Evolutionary conservation across 805 yeast species (phyloP), one percentile per base, ranked within the genome.

Genomic region (Kluyveromyces lactis): DNA sequence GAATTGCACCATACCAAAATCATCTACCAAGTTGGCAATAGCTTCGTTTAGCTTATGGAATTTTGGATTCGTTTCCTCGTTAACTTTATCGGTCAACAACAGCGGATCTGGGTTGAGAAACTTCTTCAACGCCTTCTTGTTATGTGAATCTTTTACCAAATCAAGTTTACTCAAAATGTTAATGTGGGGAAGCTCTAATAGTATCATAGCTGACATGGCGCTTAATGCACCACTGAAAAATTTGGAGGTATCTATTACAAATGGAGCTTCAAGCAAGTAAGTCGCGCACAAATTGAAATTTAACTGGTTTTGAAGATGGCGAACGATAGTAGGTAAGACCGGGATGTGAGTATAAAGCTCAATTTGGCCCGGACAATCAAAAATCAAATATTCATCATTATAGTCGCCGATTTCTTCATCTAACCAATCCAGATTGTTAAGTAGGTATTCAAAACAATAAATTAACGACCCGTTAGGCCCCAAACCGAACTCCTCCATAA

Each of bases 141-240:
- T 78, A 31, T 77, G 79, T 26, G 82, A 83, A 52, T 84, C 86
- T 52, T 84, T 84, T 34, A 92, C 75, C 55, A 90, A 70, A 57
- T 92, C 99, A 38, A 85, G 64, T 56, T 92, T 92, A 41, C 95
- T 82, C 34, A 92, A 67, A 15, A 92, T 77, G 56, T 92, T 92
- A 42, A 92, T 79, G 58, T 92, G 99, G 12, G 99, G 99, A 31
- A 90, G 71, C 60, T 92, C 99, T 38, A 92, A 69, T 43, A 92
- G 68, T 21, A 92, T 86, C 99, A 92, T 92, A 1, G 98, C 95
- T 17, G 95, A 81, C 99, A 92, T 92, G 16, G 99, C 99, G 57
- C 89, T 78, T 43, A 92, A 68, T 0, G 95, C 94, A 2, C 98
- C 99, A 40, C 95, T 81, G 60, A 92, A 92, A 62, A 87, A 92